Conservation (phyloP, 495 filamentous ascomycete species). For the Cercophora newfieldiana region DNA sequence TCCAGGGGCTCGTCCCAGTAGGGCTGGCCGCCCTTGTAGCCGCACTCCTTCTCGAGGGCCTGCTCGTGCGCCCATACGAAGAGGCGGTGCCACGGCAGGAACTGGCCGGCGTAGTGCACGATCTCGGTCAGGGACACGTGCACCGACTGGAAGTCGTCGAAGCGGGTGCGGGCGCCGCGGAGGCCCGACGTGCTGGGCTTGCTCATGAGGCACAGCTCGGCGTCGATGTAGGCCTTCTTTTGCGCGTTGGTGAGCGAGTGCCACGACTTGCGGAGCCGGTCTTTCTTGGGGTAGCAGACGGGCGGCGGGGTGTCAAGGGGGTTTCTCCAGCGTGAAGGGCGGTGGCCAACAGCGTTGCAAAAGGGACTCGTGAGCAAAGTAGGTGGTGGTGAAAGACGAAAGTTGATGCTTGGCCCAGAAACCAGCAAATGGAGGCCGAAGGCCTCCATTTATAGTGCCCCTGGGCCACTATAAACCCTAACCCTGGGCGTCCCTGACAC, state of each 20-base stretch:
- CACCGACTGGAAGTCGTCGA: constrained; percentile 14
- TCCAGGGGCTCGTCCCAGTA: constrained; percentile 54
- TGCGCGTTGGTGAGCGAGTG: constrained; percentile 1
- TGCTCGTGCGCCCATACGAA: constrained; percentile 46
- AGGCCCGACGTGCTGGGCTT: not conserved
- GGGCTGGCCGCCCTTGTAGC: constrained; percentile 43
- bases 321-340: too few relatives aligned
- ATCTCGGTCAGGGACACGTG: not conserved
- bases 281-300: not conserved
- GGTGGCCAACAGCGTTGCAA: too few relatives aligned
- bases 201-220: constrained; percentile 5
- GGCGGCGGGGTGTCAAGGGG: too few relatives aligned
- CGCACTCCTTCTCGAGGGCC: constrained; percentile 45
- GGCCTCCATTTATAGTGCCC: too few relatives aligned
- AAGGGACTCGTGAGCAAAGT: too few relatives aligned
- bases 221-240: constrained; percentile 10
- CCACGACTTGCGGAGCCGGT: constrained; percentile 2
- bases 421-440: too few relatives aligned
- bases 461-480: too few relatives aligned
- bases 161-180: constrained; percentile 10
- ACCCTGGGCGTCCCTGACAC: too few relatives aligned
- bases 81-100: constrained; percentile 56
- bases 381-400: too few relatives aligned
- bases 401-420: too few relatives aligned
- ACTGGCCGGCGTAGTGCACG: constrained; percentile 27